Evolutionary conservation across 2,329 filamentous ascomycete genomes (phyloP).

Genomic region (Pestalotiopsis sp.): DNA sequence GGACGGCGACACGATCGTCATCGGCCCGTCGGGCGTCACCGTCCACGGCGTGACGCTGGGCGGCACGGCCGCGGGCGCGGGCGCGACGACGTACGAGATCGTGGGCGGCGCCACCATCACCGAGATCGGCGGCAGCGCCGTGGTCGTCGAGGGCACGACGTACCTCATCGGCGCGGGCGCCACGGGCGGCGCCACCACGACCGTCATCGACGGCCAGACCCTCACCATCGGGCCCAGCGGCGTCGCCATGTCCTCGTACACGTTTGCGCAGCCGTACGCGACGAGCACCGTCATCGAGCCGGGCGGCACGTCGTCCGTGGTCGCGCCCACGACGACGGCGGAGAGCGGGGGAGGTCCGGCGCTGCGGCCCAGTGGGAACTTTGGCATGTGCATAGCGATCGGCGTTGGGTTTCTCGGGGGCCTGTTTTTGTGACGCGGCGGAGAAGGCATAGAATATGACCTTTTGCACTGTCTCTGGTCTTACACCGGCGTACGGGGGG

Average conservation of each 20-base stretch:
- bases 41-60: constrained; percentile 43
- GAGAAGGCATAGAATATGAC: not conserved
- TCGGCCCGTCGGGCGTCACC: constrained; percentile 46
- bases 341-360: constrained; percentile 19
- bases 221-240: constrained; percentile 52
- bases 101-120: constrained; percentile 55
- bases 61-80: constrained; percentile 35
- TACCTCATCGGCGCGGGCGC: constrained; percentile 51
- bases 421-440: constrained; percentile 14
- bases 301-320: constrained; percentile 24
- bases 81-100: constrained; percentile 43
- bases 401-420: constrained; percentile 36
- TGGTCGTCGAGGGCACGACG: constrained; percentile 49
- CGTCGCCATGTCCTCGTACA: constrained; percentile 47
- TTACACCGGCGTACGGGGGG: not conserved
- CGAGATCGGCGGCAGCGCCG: constrained; percentile 45
- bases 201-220: constrained; percentile 48
- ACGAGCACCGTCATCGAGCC: constrained; percentile 42
- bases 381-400: constrained; percentile 36
- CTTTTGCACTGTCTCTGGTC: not conserved
- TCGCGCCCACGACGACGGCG: constrained; percentile 19
- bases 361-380: constrained; percentile 16
- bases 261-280: constrained; percentile 45
- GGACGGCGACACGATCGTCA: constrained; percentile 50
- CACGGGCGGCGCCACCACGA: constrained; percentile 36